Evolutionary conservation across 176 grass and related monocot species (phyloP).

Genomic region (Saccharum officinarum): DNA sequence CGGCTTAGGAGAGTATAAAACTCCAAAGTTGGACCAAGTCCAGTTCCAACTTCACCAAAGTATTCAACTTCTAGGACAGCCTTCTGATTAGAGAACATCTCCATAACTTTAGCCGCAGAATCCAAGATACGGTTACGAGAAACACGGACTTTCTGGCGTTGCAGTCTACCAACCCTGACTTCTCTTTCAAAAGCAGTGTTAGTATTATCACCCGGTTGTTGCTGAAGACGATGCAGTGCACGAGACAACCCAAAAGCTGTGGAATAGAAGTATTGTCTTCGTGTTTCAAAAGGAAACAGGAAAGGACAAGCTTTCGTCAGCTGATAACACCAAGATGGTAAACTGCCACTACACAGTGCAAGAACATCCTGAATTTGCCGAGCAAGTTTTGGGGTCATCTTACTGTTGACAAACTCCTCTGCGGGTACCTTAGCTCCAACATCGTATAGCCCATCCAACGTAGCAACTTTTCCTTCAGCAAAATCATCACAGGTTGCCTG

Average conservation of each 20-base stretch:
- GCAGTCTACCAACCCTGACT: slow-evolving; percentile 66
- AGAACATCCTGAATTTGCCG: slow-evolving; percentile 92
- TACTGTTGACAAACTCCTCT: slow-evolving; percentile 81
- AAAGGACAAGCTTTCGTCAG: slow-evolving; percentile 85
- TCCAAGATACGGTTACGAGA: slow-evolving; percentile 82
- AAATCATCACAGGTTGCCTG: slow-evolving; percentile 65
- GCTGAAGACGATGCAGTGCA: slow-evolving; percentile 87
- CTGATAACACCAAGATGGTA: slow-evolving; percentile 91
- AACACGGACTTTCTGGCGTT: slow-evolving; percentile 93
- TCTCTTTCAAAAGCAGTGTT: slow-evolving; percentile 71
- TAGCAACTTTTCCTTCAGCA: slow-evolving; percentile 56
- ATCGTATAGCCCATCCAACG: slow-evolving; percentile 46
- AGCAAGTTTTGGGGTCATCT: slow-evolving; percentile 85
- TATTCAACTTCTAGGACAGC: slow-evolving; percentile 96
- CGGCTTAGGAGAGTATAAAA: slow-evolving; percentile 92
- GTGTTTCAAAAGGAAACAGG: slow-evolving; percentile 87
- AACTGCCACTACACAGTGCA: slow-evolving; percentile 85
- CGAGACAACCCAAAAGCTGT: slow-evolving; percentile 91
- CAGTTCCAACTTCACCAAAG: slow-evolving; percentile 94
- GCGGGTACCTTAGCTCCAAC: slow-evolving; percentile 48
- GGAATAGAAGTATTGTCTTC: slow-evolving; percentile 85
- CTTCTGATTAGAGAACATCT: slow-evolving; percentile 84
- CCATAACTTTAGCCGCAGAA: slow-evolving; percentile 95
- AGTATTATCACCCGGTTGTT: slow-evolving; percentile 74
- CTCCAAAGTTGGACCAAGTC: slow-evolving; percentile 87